Conservation (phyloP, 805 yeast species). For the Isabelozyma gotoi region DNA sequence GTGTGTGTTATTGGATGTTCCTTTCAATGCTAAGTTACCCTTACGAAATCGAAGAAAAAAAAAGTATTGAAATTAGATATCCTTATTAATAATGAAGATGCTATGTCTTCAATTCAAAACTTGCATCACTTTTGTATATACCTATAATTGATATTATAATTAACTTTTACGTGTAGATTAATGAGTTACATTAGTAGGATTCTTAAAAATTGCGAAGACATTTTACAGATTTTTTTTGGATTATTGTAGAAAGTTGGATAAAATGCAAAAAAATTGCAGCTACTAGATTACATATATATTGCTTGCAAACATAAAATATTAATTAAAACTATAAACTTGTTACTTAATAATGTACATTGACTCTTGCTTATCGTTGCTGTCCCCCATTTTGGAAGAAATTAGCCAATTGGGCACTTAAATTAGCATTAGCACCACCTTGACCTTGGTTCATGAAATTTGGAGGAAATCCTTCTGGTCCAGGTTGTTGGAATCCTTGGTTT, state of each 20-base stretch:
- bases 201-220: neutral
- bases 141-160: neutral
- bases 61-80: neutral
- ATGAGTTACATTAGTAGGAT: neutral
- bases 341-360: neutral
- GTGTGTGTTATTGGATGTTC: neutral
- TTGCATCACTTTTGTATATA: neutral
- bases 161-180: neutral
- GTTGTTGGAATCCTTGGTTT: slow-evolving; percentile 17
- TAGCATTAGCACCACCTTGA: slow-evolving; percentile 19
- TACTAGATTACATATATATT: neutral
- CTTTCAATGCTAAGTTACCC: neutral
- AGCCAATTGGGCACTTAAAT: slow-evolving; percentile 39
- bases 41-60: neutral
- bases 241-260: too few species aligned
- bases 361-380: slow-evolving; percentile 4
- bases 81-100: neutral
- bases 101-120: neutral
- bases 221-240: too few species aligned
- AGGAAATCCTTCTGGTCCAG: slow-evolving; percentile 6
- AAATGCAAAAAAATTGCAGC: too few species aligned
- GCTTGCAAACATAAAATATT: neutral
- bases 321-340: neutral
- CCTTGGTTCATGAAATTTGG: slow-evolving; percentile 3
- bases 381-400: slow-evolving; percentile 32